A percentile compares a stretch with the other conserved stretches of the same genome.
Conservation (phyloP, 106 monocot species). For the Xerophyta viscosa region DNA sequence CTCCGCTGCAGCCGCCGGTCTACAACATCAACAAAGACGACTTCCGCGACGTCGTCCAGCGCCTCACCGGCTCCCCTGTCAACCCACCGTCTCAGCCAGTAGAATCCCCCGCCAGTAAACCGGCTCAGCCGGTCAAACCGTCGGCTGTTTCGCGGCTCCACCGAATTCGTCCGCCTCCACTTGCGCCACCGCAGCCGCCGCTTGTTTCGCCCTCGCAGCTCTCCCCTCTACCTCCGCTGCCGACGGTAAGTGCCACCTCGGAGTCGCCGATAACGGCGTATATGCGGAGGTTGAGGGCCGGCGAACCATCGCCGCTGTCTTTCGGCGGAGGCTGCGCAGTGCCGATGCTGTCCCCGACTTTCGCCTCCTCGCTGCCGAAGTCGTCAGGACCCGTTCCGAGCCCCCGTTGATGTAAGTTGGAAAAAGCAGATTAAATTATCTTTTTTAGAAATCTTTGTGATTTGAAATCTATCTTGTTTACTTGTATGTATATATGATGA, state of each 20-base stretch:
- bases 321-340: background rate
- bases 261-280: constrained; percentile 16
- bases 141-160: constrained; percentile 1
- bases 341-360: background rate
- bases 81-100: background rate
- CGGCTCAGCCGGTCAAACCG: background rate
- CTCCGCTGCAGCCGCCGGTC: constrained; percentile 15
- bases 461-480: too few relatives aligned
- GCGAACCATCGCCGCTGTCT: constrained; percentile 8
- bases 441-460: too few relatives aligned
- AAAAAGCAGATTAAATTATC: too few relatives aligned
- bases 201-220: background rate
- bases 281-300: constrained; percentile 8
- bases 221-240: constrained; percentile 9
- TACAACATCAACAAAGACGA: constrained; percentile 30
- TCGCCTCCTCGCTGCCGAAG: constrained; percentile 1
- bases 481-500: too few relatives aligned
- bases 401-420: too few relatives aligned
- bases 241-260: constrained; percentile 1
- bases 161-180: constrained; percentile 8
- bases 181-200: background rate
- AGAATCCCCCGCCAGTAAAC: background rate
- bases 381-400: constrained; percentile 7
- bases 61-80: constrained; percentile 19
- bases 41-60: constrained; percentile 23